Evolutionary conservation across 169 alveolate genomes (phyloP).

Genomic region (Cryptosporidium canis): DNA sequence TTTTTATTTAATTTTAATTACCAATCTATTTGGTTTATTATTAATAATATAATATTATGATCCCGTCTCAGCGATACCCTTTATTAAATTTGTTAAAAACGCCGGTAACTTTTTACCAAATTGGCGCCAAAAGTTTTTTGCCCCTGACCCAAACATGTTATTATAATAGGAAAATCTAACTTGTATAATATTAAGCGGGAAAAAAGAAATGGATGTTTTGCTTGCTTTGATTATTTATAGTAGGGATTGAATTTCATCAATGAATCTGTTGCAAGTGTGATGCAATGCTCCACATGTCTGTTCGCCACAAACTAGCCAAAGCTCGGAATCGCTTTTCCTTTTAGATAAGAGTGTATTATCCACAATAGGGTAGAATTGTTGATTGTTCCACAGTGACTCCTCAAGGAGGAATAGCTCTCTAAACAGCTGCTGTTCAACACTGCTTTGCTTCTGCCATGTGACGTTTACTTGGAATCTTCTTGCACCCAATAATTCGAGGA

Average conservation of each 20-base stretch:
- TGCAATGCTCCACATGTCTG: conserved; percentile 60
- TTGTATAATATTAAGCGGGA: neutral
- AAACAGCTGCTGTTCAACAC: conserved; percentile 28
- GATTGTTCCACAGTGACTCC: conserved; percentile 56
- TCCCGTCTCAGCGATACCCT: conserved; percentile 62
- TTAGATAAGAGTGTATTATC: neutral
- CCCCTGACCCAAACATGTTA: neutral
- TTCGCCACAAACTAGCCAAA: conserved; percentile 52
- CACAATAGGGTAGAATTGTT: neutral
- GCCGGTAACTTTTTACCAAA: neutral
- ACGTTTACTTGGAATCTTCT: conserved; percentile 60
- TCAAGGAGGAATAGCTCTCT: conserved; percentile 35
- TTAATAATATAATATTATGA: conserved; percentile 14
- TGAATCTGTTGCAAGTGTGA: conserved; percentile 33
- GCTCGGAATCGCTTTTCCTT: neutral
- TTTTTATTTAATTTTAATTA: neutral
- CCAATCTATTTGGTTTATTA: neutral
- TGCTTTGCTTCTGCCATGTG: conserved; percentile 28
- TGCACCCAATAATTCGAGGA: conserved; percentile 50
- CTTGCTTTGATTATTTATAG: neutral
- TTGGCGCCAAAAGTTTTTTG: conserved; percentile 4
- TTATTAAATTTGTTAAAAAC: neutral
- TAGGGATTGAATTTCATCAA: conserved; percentile 13
- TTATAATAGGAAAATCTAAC: neutral
- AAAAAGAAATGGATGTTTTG: neutral